A percentile compares a stretch with the other conserved stretches of the same genome.
phyloP scores from a whole-genome alignment of 1,139 yeast genomes.

The Protomyces inundatus region DNA sequence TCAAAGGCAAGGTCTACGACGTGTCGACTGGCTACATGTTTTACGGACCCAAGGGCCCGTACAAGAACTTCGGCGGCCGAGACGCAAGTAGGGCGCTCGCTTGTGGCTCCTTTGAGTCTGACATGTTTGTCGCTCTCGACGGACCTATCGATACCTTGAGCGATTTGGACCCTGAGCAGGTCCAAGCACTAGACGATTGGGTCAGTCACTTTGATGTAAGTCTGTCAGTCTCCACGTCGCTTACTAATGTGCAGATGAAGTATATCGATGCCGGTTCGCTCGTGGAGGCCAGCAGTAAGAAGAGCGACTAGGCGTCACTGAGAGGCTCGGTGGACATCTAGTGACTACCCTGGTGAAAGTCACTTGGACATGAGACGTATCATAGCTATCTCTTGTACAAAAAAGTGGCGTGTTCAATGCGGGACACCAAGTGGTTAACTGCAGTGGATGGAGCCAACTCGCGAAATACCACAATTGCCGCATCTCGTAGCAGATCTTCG shows the following conservation, averaged over 20 bases:
- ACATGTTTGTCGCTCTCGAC: slow-evolving; percentile 40
- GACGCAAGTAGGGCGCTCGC: slow-evolving; percentile 96
- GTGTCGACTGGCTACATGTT: slow-evolving; percentile 75
- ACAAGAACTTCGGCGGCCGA: slow-evolving; percentile 79
- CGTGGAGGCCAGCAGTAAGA: slow-evolving; percentile 9
- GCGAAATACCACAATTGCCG: too few relatives aligned
- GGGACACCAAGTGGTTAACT: too few relatives aligned
- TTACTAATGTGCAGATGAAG: neutral
- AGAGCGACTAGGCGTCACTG: neutral
- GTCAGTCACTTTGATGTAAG: slow-evolving; percentile 29
- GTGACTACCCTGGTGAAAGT: too few relatives aligned
- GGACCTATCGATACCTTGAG: slow-evolving; percentile 64
- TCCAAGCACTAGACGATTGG: slow-evolving; percentile 74
- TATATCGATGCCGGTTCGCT: slow-evolving; percentile 19
- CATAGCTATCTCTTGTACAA: too few relatives aligned
- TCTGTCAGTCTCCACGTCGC: neutral
- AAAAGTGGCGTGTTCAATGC: too few relatives aligned
- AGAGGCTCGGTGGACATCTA: too few relatives aligned
- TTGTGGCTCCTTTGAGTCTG: slow-evolving; percentile 72
- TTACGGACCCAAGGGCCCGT: slow-evolving; percentile 62
- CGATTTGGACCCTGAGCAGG: slow-evolving; percentile 59
- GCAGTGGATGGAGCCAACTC: too few relatives aligned
- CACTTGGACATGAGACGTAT: too few relatives aligned
- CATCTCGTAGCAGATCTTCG: too few relatives aligned
- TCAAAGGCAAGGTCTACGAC: slow-evolving; percentile 79